Conservation (phyloP, 345 rosid species). For the Eucalyptus sp. region DNA sequence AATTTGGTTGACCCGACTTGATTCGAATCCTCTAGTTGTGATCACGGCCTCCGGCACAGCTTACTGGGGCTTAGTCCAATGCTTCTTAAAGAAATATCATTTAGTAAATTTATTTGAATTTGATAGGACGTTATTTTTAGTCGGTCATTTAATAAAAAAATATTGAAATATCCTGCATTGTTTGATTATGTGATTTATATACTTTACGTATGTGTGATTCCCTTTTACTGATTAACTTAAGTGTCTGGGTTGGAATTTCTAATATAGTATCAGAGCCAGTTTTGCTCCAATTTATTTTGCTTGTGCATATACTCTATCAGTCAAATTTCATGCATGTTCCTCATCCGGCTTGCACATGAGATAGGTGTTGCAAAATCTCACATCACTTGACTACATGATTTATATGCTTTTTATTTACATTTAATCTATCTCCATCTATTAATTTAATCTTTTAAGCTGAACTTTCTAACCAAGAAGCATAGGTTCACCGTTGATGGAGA, state of each 20-base stretch:
- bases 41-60: constrained; percentile 31
- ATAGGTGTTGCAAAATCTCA: neutral
- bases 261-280: accelerated
- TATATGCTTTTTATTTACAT: no score
- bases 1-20: constrained; percentile 22
- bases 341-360: neutral
- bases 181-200: neutral
- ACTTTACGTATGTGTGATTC: no score
- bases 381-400: neutral
- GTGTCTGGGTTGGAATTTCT: neutral
- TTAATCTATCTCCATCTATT: neutral
- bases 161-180: neutral
- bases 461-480: neutral
- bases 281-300: neutral
- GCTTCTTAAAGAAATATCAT: neutral
- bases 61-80: constrained; percentile 11
- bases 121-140: neutral
- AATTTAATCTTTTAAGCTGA: neutral
- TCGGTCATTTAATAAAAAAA: neutral
- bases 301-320: accelerated
- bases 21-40: constrained; percentile 8
- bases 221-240: neutral
- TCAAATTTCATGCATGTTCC: neutral
- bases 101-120: neutral
- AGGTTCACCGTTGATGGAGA: neutral